Conservation (phyloP, 2,329 filamentous ascomycete genomes). For the Paraphoma sp. region DNA sequence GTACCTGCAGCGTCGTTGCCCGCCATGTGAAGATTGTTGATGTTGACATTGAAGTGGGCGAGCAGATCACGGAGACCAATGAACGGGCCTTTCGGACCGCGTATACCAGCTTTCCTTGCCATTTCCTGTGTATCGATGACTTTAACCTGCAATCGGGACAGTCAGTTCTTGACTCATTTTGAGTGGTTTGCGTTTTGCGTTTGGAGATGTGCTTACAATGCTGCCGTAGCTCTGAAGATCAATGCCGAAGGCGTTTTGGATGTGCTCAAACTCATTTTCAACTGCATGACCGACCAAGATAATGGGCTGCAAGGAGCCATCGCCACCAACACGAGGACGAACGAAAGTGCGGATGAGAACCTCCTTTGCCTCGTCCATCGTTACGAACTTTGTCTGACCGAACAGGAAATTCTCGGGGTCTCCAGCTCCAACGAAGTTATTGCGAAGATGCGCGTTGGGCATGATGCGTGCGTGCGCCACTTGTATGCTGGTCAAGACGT, state of each 20-base stretch:
- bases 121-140: conserved; percentile 26
- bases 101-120: conserved; percentile 12
- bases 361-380: conserved; percentile 6
- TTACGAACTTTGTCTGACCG: conserved; percentile 18
- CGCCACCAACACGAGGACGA: not conserved
- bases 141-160: conserved; percentile 1
- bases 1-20: conserved; percentile 22
- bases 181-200: no score
- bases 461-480: conserved; percentile 20
- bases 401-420: conserved; percentile 21
- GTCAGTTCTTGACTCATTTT: not conserved
- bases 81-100: conserved; percentile 3
- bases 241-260: conserved; percentile 13
- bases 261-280: conserved; percentile 15
- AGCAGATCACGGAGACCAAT: conserved; percentile 19
- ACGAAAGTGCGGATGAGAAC: conserved; percentile 12
- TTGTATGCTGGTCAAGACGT: conserved; percentile 11
- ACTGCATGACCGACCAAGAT: conserved; percentile 24
- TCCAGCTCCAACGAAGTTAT: conserved; percentile 16
- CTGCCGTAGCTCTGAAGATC: conserved; percentile 14
- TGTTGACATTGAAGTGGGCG: conserved; percentile 12
- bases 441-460: conserved; percentile 15
- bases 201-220: conserved; percentile 1
- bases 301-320: conserved; percentile 17
- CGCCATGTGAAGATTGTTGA: conserved; percentile 17